Conservation (phyloP, 202 grass and related monocot species). For the Zizania palustris region DNA sequence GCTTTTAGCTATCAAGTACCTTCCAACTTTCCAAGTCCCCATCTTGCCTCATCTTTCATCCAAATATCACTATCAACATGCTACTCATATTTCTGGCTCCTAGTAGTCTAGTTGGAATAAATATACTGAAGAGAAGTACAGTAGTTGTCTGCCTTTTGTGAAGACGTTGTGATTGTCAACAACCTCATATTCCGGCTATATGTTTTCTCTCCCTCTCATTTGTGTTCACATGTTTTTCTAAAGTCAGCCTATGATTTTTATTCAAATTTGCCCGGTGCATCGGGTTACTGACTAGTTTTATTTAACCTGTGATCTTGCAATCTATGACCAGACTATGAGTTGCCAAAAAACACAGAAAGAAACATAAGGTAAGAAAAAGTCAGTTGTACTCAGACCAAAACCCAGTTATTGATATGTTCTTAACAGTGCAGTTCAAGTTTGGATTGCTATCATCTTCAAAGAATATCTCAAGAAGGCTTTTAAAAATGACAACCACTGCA, state of each 20-base stretch:
- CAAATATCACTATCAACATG: conserved; percentile 16
- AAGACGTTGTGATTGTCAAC: conserved; percentile 25
- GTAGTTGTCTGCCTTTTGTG: conserved; percentile 28
- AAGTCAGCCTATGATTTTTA: too few species aligned
- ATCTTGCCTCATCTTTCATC: conserved; percentile 6
- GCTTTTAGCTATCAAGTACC: neutral
- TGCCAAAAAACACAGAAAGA: neutral
- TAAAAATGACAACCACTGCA: conserved; percentile 30
- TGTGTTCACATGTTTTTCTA: neutral
- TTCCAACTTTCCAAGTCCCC: conserved; percentile 19
- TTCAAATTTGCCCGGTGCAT: too few species aligned
- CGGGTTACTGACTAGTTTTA: neutral
- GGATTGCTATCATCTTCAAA: conserved; percentile 24
- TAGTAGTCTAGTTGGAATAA: conserved; percentile 5
- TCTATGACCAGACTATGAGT: conserved; percentile 22
- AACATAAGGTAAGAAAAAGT: conserved; percentile 5
- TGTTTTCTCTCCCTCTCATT: conserved; percentile 16
- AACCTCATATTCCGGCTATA: neutral
- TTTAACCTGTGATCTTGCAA: conserved; percentile 36
- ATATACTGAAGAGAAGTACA: conserved; percentile 13
- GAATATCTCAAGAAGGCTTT: conserved; percentile 4
- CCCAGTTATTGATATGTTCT: conserved; percentile 24
- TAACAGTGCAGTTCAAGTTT: conserved; percentile 16
- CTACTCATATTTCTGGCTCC: neutral
- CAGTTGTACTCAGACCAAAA: neutral